Percentiles rank a stretch among this genome's conserved stretches.
phyloP scores from a whole-genome alignment of 345 rosid genomes.

The Raphanus raphanistrum region DNA sequence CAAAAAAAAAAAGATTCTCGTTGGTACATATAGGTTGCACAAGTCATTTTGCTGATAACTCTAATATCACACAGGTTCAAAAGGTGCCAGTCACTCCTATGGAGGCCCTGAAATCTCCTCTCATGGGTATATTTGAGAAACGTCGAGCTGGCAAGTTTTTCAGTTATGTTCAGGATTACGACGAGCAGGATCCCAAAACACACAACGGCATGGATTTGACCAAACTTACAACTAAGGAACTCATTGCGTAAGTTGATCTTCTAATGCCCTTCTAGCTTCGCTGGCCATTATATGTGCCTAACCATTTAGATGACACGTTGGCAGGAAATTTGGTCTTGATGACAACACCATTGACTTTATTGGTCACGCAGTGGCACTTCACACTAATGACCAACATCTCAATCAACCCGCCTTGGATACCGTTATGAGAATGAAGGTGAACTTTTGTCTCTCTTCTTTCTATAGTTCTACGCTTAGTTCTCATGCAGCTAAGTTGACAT shows the following conservation, averaged over 20 bases:
- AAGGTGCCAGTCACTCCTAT: conserved; percentile 95
- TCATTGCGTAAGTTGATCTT: conserved; percentile 61
- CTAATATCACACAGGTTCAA: conserved; percentile 52
- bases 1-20: neutral
- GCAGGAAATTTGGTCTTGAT: conserved; percentile 83
- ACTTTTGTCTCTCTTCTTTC: neutral
- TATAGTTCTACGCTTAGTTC: neutral
- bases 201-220: conserved; percentile 82
- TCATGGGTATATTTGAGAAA: conserved; percentile 95
- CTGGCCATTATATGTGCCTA: conserved; percentile 4
- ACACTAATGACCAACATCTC: conserved; percentile 70
- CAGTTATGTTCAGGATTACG: conserved; percentile 87
- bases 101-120: conserved; percentile 88
- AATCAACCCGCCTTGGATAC: conserved; percentile 72
- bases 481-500: conserved; percentile 19
- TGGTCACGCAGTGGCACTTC: conserved; percentile 94
- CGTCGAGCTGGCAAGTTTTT: conserved; percentile 91
- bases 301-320: conserved; percentile 13
- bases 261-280: neutral
- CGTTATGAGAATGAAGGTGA: conserved; percentile 89
- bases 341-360: conserved; percentile 89
- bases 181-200: conserved; percentile 87
- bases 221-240: conserved; percentile 76
- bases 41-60: neutral
- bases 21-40: neutral